Evolutionary conservation across 1,284 basidiomycete species (phyloP), one percentile per base, ranked within the genome.

Genomic region (Ustilago esculenta): DNA sequence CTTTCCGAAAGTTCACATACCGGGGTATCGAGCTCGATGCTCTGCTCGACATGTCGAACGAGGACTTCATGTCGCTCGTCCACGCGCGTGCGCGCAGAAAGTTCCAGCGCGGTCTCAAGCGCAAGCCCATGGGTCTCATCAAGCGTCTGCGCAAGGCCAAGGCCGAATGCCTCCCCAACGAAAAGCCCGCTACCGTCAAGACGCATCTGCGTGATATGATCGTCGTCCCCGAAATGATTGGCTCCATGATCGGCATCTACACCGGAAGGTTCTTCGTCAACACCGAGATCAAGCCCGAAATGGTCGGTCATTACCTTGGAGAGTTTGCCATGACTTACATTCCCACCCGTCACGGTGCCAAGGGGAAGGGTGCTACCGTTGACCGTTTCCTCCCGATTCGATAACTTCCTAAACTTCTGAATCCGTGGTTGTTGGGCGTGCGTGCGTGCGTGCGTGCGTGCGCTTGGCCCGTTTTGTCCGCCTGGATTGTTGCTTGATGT

Each of bases 121-220:
- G 94, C 86, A 90, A 90, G 84, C 95, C 96, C 49, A 91, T 98
- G 90, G 93, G 93, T 76, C 89, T 99, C 81, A 98, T 99, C 85
- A 98, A 98, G 89, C 98, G 98, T 86, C 88, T 99, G 76, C 92
- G 96, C 84, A 97, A 96, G 86, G 92, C 96, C 72, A 98, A 98
- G 90, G 97, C 95, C 87, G 94, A 98, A 85, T 92, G 94, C 39
- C 91, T 88, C 64, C 92, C 95, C 80, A 97, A 97, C 86, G 92
- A 98, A 86, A 98, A 99, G 88, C 96, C 96, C 69, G 88, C 92
- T 53, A 91, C 94, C 77, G 94, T 99, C 83, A 98, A 98, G 89
- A 99, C 96, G 55, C 96, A 99, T 86, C 87, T 98, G 77, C 93
- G 95, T 83, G 90, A 98, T 87, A 98, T 99, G 95, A 94, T 98